Evolutionary conservation across 345 rosid genomes (phyloP).

Genomic region (Kernera saxatilis): DNA sequence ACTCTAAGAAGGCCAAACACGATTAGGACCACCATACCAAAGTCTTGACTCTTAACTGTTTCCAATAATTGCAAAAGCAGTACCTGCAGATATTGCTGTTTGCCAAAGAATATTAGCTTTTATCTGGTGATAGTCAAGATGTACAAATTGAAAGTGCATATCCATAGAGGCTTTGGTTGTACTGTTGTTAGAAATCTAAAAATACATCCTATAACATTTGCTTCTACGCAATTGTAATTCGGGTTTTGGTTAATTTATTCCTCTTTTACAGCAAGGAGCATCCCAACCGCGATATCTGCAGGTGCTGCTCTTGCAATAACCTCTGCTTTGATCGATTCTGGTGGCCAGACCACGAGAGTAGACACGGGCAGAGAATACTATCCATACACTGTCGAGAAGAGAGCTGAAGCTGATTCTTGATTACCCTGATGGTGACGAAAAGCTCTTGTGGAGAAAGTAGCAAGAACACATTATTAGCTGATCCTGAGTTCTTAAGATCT

Average conservation of each 20-base stretch:
- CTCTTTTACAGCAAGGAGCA: slow-evolving; percentile 55
- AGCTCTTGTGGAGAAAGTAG: not conserved
- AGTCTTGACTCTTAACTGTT: not conserved
- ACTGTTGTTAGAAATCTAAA: not conserved
- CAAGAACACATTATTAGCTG: not conserved
- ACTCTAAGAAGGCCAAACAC: not conserved
- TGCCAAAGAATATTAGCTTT: not conserved
- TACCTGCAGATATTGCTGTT: not conserved
- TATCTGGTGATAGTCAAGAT: not conserved
- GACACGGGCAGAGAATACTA: slow-evolving; percentile 84
- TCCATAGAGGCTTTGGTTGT: not conserved
- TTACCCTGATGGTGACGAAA: not conserved
- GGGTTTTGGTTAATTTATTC: slow-evolving; percentile 10
- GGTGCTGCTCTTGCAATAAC: slow-evolving; percentile 87
- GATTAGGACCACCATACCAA: not conserved
- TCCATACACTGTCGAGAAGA: slow-evolving; percentile 75
- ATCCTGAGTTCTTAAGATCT: not conserved
- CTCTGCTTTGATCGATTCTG: slow-evolving; percentile 62
- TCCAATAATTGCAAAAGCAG: too few species aligned
- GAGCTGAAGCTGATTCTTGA: slow-evolving; percentile 42
- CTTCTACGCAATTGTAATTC: not conserved
- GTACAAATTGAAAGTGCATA: not conserved
- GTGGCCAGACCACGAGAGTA: slow-evolving; percentile 76
- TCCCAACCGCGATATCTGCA: slow-evolving; percentile 61
- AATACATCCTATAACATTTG: not conserved